A percentile compares a stretch with the other conserved stretches of the same genome.
These are phyloP conservation scores for Tricholoma bakamatsutake DNA, from an alignment of 768 basidiomycete genomes.

Conservation along the genomic window DNA sequence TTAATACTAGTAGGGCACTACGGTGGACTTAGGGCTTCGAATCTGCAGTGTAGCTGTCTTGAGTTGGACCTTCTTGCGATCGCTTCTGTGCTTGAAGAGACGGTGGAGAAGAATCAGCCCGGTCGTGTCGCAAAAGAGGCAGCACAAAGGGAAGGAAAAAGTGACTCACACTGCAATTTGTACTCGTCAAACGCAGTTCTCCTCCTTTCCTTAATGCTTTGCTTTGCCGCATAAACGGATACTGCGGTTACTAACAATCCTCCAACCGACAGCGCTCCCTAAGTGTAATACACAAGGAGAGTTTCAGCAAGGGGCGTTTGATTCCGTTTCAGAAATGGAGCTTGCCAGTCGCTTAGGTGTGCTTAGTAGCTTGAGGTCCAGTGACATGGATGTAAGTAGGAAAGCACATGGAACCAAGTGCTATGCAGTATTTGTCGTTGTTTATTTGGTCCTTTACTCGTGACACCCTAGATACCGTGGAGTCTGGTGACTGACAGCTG, in stretches of 20 bases:
- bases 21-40: neutral
- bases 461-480: too few species aligned
- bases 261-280: constrained; percentile 27
- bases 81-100: neutral
- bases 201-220: constrained; percentile 24
- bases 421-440: neutral
- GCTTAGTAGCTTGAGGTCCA: constrained; percentile 11
- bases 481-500: too few species aligned
- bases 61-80: neutral
- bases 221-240: constrained; percentile 29
- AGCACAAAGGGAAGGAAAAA: neutral
- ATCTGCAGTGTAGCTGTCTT: neutral
- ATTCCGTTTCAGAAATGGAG: neutral
- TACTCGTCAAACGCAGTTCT: constrained; percentile 28
- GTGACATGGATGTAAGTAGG: too few species aligned
- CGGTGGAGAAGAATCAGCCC: neutral
- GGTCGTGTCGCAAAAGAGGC: neutral
- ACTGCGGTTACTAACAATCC: constrained; percentile 25
- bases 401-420: too few species aligned
- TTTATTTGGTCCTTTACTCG: neutral
- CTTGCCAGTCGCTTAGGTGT: constrained; percentile 18
- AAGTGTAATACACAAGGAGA: neutral
- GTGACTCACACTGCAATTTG: constrained; percentile 18
- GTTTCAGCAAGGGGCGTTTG: neutral
- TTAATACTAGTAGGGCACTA: neutral